These are phyloP conservation scores for Stephania japonica DNA, from an alignment of 164 flowering plant species.

Conservation along the genomic window DNA sequence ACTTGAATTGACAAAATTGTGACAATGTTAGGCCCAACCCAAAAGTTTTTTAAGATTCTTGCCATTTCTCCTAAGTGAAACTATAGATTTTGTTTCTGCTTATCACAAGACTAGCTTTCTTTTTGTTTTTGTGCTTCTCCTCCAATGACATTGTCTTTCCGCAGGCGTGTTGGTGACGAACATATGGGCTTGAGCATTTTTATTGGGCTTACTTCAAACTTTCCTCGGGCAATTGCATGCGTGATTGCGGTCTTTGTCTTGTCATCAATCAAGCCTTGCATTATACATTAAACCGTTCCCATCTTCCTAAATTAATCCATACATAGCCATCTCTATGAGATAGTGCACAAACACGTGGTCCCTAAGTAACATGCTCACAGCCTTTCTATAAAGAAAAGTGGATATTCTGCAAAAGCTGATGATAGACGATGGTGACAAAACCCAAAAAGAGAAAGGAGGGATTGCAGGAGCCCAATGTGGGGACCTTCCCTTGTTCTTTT, in stretches of 20 bases:
- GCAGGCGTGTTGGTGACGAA: not conserved
- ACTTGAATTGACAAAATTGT: not conserved
- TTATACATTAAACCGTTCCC: not conserved
- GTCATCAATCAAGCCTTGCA: not conserved
- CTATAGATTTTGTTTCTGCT: not conserved
- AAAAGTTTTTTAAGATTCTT: not conserved
- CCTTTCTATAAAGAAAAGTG: constrained; percentile 11
- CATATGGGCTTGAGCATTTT: not conserved
- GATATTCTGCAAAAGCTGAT: constrained; percentile 5
- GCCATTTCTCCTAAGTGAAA: not conserved
- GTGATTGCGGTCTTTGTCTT: not conserved
- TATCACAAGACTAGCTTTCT: not conserved
- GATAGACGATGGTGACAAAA: not conserved
- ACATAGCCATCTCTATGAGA: not conserved
- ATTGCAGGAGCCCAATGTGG: not conserved
- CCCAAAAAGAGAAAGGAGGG: not conserved
- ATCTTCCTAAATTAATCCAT: not conserved
- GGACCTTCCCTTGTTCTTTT: not conserved
- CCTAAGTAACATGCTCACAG: constrained; percentile 10
- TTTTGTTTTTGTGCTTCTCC: not conserved
- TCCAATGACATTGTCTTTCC: not conserved
- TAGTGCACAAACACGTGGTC: constrained; percentile 3
- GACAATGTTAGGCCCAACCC: not conserved
- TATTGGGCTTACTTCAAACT: not conserved
- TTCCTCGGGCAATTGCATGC: not conserved